phyloP scores from a whole-genome alignment of 169 alveolate genomes.

The Cryptosporidium xiaoi region DNA sequence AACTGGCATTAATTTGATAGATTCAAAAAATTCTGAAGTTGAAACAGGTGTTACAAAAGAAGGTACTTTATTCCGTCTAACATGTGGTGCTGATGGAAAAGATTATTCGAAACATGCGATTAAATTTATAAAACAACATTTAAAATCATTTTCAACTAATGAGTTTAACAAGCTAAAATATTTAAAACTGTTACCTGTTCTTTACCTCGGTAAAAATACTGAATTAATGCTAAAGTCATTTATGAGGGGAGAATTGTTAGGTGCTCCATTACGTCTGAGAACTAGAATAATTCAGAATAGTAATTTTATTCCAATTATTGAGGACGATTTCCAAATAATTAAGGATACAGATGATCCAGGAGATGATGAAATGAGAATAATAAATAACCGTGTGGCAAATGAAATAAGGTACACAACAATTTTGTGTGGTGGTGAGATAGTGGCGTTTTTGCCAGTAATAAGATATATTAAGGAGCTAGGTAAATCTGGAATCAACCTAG shows the following conservation, averaged over 20 bases:
- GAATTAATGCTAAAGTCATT: conserved; percentile 28
- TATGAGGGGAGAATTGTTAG: conserved; percentile 41
- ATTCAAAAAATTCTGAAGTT: no score
- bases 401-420: conserved; percentile 58
- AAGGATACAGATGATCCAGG: neutral
- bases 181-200: conserved; percentile 24
- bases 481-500: conserved; percentile 8
- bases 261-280: conserved; percentile 62
- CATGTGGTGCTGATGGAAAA: conserved; percentile 46
- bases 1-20: no score
- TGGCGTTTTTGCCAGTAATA: conserved; percentile 27
- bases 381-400: conserved; percentile 34
- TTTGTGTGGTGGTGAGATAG: conserved; percentile 52
- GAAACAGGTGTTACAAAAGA: neutral
- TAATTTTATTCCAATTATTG: conserved; percentile 32
- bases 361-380: neutral
- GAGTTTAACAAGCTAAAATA: conserved; percentile 21
- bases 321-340: conserved; percentile 43
- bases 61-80: conserved; percentile 8
- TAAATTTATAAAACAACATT: conserved; percentile 1
- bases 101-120: conserved; percentile 8
- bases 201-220: conserved; percentile 39
- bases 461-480: conserved; percentile 30
- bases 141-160: conserved; percentile 28
- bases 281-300: conserved; percentile 11